These are phyloP conservation scores for Podaxis carcinomalis DNA, from an alignment of 768 basidiomycete genomes.

Conservation along the genomic window DNA sequence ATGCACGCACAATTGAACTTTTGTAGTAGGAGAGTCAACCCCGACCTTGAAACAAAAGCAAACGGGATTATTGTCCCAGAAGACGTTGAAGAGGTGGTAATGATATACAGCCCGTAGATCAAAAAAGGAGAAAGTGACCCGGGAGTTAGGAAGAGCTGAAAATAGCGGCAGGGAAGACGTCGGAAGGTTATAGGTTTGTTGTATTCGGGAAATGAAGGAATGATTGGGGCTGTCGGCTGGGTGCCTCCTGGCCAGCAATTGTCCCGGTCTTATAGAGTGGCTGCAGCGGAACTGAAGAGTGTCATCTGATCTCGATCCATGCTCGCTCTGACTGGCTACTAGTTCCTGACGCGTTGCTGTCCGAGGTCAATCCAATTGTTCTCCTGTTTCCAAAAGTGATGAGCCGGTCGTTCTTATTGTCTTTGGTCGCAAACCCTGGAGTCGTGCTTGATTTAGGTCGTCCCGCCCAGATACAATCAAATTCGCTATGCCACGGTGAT, in stretches of 20 bases:
- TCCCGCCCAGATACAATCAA: slow-evolving; percentile 9
- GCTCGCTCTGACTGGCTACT: neutral
- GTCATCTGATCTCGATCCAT: slow-evolving; percentile 10
- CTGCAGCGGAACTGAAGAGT: neutral
- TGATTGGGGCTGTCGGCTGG: slow-evolving; percentile 1
- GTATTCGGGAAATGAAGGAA: slow-evolving; percentile 2
- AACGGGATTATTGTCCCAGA: slow-evolving; percentile 11
- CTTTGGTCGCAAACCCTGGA: slow-evolving; percentile 9
- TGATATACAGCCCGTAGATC: slow-evolving; percentile 4
- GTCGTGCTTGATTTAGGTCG: slow-evolving; percentile 7
- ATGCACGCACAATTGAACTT: slow-evolving; percentile 8
- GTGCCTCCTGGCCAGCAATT: slow-evolving; percentile 6
- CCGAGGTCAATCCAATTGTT: slow-evolving; percentile 14
- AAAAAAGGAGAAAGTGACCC: slow-evolving; percentile 6
- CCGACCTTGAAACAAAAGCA: slow-evolving; percentile 11
- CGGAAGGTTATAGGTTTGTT: slow-evolving; percentile 10
- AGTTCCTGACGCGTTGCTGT: slow-evolving; percentile 11
- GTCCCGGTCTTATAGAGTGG: slow-evolving; percentile 9
- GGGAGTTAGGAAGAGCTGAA: slow-evolving; percentile 6
- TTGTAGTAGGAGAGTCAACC: slow-evolving; percentile 9
- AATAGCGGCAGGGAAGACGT: slow-evolving; percentile 15
- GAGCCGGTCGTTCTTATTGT: slow-evolving; percentile 15
- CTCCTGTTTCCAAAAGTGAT: slow-evolving; percentile 11
- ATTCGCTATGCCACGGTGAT: neutral
- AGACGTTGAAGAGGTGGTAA: neutral